phyloP scores from a whole-genome alignment of 2,329 filamentous ascomycete genomes.

The Corynespora cassiicola region DNA sequence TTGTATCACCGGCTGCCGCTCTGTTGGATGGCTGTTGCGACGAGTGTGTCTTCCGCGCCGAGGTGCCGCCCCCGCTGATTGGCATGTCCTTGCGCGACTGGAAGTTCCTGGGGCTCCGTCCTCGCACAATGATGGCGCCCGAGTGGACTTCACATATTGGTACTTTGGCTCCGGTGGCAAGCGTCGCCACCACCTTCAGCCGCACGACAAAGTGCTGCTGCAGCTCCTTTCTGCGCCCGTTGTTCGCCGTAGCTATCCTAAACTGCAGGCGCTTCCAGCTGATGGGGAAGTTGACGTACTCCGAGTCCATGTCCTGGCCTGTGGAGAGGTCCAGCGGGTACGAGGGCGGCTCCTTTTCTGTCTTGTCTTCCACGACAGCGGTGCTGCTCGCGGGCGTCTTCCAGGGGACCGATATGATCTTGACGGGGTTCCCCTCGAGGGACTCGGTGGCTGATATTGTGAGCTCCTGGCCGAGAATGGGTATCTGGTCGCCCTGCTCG shows the following conservation, averaged over 20 bases:
- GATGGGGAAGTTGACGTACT: conserved; percentile 89
- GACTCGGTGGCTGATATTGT: conserved; percentile 93
- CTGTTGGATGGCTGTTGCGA: conserved; percentile 43
- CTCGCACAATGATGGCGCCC: conserved; percentile 90
- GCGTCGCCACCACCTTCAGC: conserved; percentile 82
- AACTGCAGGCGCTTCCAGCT: conserved; percentile 95
- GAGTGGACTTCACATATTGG: conserved; percentile 85
- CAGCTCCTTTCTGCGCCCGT: conserved; percentile 90
- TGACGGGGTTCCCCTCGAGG: conserved; percentile 88
- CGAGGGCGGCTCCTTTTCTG: conserved; percentile 84
- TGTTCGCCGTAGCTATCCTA: conserved; percentile 93
- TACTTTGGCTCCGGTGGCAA: conserved; percentile 83
- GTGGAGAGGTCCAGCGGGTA: conserved; percentile 74
- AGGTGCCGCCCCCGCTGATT: conserved; percentile 78
- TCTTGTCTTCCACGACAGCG: conserved; percentile 68
- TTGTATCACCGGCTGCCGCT: conserved; percentile 44
- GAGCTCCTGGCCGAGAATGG: conserved; percentile 82
- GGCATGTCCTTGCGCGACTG: conserved; percentile 93
- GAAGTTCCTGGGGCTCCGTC: conserved; percentile 92
- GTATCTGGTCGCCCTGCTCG: conserved; percentile 83
- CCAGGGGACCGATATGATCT: conserved; percentile 96
- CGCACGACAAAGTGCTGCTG: conserved; percentile 95
- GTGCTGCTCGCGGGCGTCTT: conserved; percentile 88
- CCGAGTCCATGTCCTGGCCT: conserved; percentile 75
- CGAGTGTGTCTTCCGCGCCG: conserved; percentile 68